Evolutionary conservation across 805 yeast species (phyloP).

Genomic region (Blastobotrys americana): DNA sequence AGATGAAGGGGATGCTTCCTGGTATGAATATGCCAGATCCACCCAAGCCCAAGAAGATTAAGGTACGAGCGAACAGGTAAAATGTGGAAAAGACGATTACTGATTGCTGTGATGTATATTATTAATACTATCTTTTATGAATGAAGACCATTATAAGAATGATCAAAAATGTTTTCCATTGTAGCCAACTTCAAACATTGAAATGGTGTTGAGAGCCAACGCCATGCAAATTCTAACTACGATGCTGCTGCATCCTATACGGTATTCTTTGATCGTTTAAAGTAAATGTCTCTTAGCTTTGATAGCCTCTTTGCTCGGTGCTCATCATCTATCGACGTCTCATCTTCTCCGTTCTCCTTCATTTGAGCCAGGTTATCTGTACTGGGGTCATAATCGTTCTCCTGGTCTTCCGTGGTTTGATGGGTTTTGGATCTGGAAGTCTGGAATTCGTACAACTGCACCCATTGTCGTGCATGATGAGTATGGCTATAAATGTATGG

Average conservation of each 20-base stretch:
- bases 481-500: neutral
- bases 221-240: too few relatives aligned
- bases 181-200: too few relatives aligned
- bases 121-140: too few relatives aligned
- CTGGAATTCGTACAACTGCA: neutral
- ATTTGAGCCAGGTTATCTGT: neutral
- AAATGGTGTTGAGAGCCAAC: too few relatives aligned
- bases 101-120: too few relatives aligned
- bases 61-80: conserved; percentile 15
- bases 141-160: too few relatives aligned
- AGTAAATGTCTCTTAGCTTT: neutral
- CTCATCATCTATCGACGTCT: neutral
- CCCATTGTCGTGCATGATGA: neutral
- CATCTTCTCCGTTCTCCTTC: neutral
- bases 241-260: too few relatives aligned
- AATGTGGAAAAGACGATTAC: too few relatives aligned
- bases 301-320: neutral
- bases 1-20: conserved; percentile 25
- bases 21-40: conserved; percentile 23
- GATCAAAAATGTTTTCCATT: too few relatives aligned
- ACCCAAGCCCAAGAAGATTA: conserved; percentile 21
- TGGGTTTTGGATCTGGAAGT: neutral
- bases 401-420: too few relatives aligned
- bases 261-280: neutral
- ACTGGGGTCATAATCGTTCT: neutral